These are phyloP conservation scores for Lentinula detonsa DNA, from an alignment of 768 basidiomycete genomes.

Conservation along the genomic window DNA sequence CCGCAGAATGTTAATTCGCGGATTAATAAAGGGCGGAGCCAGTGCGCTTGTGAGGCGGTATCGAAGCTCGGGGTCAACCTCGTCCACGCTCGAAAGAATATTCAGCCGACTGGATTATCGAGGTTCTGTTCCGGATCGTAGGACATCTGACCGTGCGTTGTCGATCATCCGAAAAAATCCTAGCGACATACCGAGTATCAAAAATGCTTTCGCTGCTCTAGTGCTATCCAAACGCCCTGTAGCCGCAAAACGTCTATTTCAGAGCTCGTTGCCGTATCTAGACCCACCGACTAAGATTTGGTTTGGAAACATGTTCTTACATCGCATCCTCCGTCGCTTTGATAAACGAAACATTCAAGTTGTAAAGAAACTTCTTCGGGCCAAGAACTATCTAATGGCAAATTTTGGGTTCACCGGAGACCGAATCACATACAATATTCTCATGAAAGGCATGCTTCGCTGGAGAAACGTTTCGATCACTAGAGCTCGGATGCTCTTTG, in stretches of 20 bases:
- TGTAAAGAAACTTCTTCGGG: conserved; percentile 18
- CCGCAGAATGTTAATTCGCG: conserved; percentile 23
- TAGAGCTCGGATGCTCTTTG: conserved; percentile 53
- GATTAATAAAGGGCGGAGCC: conserved; percentile 27
- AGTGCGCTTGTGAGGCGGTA: conserved; percentile 17
- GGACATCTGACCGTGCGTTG: conserved; percentile 15
- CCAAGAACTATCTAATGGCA: conserved; percentile 35
- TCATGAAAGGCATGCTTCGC: conserved; percentile 53
- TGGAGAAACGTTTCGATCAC: conserved; percentile 41
- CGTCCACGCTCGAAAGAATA: conserved; percentile 19
- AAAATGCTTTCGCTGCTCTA: conserved; percentile 30
- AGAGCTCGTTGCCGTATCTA: conserved; percentile 18
- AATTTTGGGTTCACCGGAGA: conserved; percentile 53
- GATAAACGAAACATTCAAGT: conserved; percentile 35
- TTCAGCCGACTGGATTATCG: conserved; percentile 20
- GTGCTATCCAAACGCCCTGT: conserved; percentile 33
- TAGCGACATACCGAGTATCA: conserved; percentile 19
- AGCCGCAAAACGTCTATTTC: conserved; percentile 39
- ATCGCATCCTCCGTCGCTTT: conserved; percentile 28
- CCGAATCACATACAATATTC: conserved; percentile 63
- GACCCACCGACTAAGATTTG: conserved; percentile 28
- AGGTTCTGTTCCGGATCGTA: conserved; percentile 11
- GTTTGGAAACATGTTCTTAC: conserved; percentile 54
- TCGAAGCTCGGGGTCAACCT: background rate
- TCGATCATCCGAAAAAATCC: conserved; percentile 19